Evolutionary conservation across 1,139 yeast genomes (phyloP), one percentile per base, ranked within the genome.

Genomic region (Taphrina deformans): DNA sequence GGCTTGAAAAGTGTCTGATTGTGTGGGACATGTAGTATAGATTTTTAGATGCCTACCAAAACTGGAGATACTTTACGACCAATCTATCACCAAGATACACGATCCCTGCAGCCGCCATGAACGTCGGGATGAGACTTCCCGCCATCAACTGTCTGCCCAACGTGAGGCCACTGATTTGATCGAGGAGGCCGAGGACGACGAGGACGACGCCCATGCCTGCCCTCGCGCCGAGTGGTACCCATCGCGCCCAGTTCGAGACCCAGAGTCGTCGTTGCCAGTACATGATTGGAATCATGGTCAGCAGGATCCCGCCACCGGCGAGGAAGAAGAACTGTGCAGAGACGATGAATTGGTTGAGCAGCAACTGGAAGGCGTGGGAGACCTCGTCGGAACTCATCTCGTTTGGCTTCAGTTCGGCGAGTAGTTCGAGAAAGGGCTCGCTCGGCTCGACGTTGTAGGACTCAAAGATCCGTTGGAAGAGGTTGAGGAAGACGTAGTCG

Each of bases 211-310:
- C 63, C 7, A 27, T 29, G 21, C 26, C 48, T 7, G 31, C 40
- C 7, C 63, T 26, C 18, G 40, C n/a, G 4, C 41, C 55, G 31
- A 50, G 45, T 16, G 63, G 63, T 5, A 59, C 33, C 35, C 38
- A 59, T 27, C 63, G 55, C 24, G 62, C 31, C 51, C 51, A 58
- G 46, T 58, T 58, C 24, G 33, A 16, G 4, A 33, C 21, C 40
- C 46, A 38, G 16, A 59, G 40, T 12, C 63, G 63, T 9, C 46
- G 44, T 38, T 59, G 63, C 63, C 63, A 59, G 26, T 44, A 21
- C 63, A 59, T 59, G 40, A 59, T 26, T 12, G 63, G 63, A 21
- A 59, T 50, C 63, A 59, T 59, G 27, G 46, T 38, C 12, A 59
- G 21, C 33, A 59, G 14, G 23, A 59, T 52, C 29, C 40, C 41